Evolutionary conservation across 768 basidiomycete genomes (phyloP), one percentile per base, ranked within the genome.

Genomic region (Suillus paluster): DNA sequence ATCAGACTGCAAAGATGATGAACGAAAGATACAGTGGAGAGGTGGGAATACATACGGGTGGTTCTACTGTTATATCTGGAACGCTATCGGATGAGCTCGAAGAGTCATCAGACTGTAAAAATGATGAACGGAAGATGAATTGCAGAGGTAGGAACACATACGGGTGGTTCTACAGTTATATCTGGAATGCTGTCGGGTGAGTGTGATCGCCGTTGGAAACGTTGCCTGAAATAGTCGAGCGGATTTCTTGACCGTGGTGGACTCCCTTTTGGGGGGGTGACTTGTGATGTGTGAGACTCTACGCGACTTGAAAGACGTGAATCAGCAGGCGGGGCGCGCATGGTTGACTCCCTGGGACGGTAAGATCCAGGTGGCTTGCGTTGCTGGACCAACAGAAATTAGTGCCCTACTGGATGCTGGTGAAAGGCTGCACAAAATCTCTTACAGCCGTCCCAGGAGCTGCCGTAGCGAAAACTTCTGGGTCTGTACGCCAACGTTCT

Each of bases 111-210:
- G 81, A 80, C 82, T 84, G 42, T 41, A 23, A 23, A 57, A 8
- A 42, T 10, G n/a, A 33, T 27, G 19, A 25, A 60, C 14, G 39
- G 48, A n/a, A 52, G 19, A 30, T 14, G 9, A 19, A n/a, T n/a
- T 33, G 56, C 45, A 55, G 27, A 44, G 33, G 57, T 44, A 34
- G 33, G 48, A 39, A 4, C 30, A 53, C 27, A 60, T 66, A 84
- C 83, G 12, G 83, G 84, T 17, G 83, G 77, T 68, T 82, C 77
- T 34, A 84, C 75, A 41, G 79, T 64, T 58, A 84, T 84, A 41
- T 75, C 72, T 4, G 78, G 79, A 21, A 83, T 73, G 42, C 75
- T 77, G 17, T 68, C 66, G 36, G 70, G 70, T n/a, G n/a, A n/a
- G n/a, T n/a, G n/a, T 0, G 80, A 81, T 7, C 61, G 46, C 4